These are phyloP conservation scores for Elaeagnus macrophylla DNA, from an alignment of 306 rosid genomes.

Conservation along the genomic window DNA sequence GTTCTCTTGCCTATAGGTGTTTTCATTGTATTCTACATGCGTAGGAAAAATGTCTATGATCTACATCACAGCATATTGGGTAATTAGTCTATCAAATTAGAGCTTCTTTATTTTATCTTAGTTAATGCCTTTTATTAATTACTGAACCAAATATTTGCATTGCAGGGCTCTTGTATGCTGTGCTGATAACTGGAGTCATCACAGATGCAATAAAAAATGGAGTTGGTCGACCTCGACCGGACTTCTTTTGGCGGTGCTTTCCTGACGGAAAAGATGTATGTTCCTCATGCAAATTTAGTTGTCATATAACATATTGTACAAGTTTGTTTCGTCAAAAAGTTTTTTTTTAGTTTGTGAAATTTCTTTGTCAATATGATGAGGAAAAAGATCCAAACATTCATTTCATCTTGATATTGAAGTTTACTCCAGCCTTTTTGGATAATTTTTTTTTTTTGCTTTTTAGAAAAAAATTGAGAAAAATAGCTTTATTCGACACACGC, in stretches of 20 bases:
- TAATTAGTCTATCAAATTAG: slow-evolving; percentile 1
- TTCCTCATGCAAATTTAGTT: not conserved
- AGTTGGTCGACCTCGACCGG: slow-evolving; percentile 50
- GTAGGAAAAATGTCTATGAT: slow-evolving; percentile 34
- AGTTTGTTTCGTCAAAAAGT: too few relatives aligned
- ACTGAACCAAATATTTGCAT: slow-evolving; percentile 4
- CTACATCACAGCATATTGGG: slow-evolving; percentile 45
- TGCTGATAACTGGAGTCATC: slow-evolving; percentile 44
- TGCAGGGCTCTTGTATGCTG: slow-evolving; percentile 30
- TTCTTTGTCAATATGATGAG: too few relatives aligned
- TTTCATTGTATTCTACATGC: slow-evolving; percentile 23
- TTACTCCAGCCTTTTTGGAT: too few relatives aligned
- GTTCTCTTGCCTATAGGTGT: slow-evolving; percentile 26
- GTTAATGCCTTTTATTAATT: not conserved
- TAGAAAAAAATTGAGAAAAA: too few relatives aligned
- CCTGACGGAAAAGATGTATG: slow-evolving; percentile 35
- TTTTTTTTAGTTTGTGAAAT: too few relatives aligned
- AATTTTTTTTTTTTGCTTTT: too few relatives aligned
- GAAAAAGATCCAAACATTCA: too few relatives aligned
- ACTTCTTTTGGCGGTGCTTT: slow-evolving; percentile 43
- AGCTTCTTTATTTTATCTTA: not conserved
- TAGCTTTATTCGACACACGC: too few relatives aligned
- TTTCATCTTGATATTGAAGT: too few relatives aligned
- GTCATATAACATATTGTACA: too few relatives aligned
- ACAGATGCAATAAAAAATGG: slow-evolving; percentile 46